Conservation (phyloP, 208 protist species). For the Perkinsela sp. region DNA sequence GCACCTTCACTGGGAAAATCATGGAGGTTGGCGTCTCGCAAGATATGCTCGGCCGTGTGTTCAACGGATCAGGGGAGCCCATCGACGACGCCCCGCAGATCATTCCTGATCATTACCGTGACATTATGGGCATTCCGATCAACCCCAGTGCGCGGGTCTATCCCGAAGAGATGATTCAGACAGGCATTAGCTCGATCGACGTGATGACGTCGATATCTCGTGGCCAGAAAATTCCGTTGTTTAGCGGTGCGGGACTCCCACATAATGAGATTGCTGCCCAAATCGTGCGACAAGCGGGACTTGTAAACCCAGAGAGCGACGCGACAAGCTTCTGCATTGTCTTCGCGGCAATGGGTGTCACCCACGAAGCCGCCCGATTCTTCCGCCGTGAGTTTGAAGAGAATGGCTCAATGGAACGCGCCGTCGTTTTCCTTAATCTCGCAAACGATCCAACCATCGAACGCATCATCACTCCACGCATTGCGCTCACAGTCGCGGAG, state of each 20-base stretch:
- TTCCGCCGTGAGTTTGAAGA: constrained; percentile 99
- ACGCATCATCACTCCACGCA: constrained; percentile 97
- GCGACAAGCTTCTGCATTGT: constrained; percentile 97
- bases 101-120: constrained; percentile 91
- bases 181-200: constrained; percentile 98
- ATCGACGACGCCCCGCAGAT: constrained; percentile 92
- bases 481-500: constrained; percentile 97
- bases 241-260: constrained; percentile 97
- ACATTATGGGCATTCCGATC: constrained; percentile 97
- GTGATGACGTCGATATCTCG: constrained; percentile 98
- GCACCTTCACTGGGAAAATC: constrained; percentile 96
- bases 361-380: constrained; percentile 97
- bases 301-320: constrained; percentile 72
- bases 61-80: constrained; percentile 97
- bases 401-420: constrained; percentile 92
- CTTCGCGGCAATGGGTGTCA: constrained; percentile 99
- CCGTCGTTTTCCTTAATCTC: constrained; percentile 90
- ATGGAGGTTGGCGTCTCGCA: constrained; percentile 90
- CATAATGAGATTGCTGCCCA: constrained; percentile 99
- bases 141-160: constrained; percentile 95
- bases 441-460: constrained; percentile 98
- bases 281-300: constrained; percentile 96
- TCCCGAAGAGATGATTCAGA: constrained; percentile 99
- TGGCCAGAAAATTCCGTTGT: constrained; percentile 99
- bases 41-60: constrained; percentile 98